Evolutionary conservation across 2,329 filamentous ascomycete species (phyloP).

Genomic region (Cryphonectria carpinicola): DNA sequence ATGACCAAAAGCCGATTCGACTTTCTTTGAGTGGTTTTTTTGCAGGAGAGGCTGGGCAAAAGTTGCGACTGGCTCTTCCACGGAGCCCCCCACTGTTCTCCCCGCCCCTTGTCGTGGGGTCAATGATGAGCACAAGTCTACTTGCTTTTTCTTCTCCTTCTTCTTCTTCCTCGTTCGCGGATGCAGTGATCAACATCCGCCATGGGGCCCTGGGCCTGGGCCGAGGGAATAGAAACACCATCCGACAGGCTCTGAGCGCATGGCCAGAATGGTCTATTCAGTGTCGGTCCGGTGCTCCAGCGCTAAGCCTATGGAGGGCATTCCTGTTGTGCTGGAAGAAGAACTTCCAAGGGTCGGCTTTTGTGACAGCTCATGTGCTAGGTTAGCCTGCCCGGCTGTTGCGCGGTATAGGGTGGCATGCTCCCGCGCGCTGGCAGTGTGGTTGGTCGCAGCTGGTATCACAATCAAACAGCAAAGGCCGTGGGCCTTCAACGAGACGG

Average conservation of each 20-base stretch:
- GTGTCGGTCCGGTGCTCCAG: conserved; percentile 3
- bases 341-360: not conserved
- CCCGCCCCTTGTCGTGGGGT: not conserved
- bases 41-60: not conserved
- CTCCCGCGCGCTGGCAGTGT: not conserved
- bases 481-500: not conserved
- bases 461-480: not conserved
- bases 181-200: conserved; percentile 5
- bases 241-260: not conserved
- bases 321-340: not conserved
- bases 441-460: not conserved
- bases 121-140: not conserved
- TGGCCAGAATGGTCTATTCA: not conserved
- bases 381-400: not conserved
- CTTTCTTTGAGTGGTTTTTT: not conserved
- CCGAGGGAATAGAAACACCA: not conserved
- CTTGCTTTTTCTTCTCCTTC: conserved; percentile 2
- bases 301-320: conserved; percentile 5
- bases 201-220: not conserved
- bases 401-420: not conserved
- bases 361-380: conserved; percentile 7
- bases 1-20: not conserved
- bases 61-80: not conserved
- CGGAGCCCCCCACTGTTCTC: not conserved
- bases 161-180: conserved; percentile 9